Conservation (phyloP, 2,329 filamentous ascomycete species). For the Sarocladium strictum region DNA sequence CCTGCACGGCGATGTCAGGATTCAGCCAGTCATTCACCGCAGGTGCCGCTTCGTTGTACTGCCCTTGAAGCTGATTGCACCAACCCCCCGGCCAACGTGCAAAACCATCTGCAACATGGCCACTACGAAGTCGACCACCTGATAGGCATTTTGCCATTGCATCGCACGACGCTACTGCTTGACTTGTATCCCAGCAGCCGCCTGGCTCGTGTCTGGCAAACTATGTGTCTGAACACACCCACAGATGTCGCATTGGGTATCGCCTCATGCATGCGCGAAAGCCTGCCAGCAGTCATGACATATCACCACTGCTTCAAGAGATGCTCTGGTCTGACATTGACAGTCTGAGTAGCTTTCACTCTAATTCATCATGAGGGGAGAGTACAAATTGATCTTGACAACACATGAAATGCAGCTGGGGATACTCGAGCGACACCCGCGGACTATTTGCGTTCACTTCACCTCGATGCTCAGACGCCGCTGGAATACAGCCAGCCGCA, state of each 20-base stretch:
- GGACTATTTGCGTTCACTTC: too few species aligned
- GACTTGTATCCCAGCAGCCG: neutral
- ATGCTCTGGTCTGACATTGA: neutral
- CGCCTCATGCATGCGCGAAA: neutral
- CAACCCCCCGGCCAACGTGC: neutral
- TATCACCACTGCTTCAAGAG: neutral
- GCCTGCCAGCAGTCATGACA: neutral
- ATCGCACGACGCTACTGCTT: neutral
- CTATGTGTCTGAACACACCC: neutral
- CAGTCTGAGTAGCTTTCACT: neutral
- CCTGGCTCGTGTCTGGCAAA: neutral
- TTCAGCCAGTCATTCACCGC: neutral
- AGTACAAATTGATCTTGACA: too few species aligned
- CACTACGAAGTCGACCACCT: neutral
- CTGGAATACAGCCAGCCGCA: too few species aligned
- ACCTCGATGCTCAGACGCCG: too few species aligned
- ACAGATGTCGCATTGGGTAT: neutral
- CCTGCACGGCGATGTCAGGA: neutral
- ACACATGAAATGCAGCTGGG: too few species aligned
- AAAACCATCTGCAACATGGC: constrained; percentile 3
- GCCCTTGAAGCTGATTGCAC: neutral
- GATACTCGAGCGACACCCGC: too few species aligned
- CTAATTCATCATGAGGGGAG: too few species aligned
- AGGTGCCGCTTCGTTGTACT: neutral
- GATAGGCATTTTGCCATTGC: neutral